A percentile compares a stretch with the other conserved stretches of the same genome.
These are phyloP conservation scores for Aureobasidium vineae DNA, from an alignment of 2,329 filamentous ascomycete species.

Conservation along the genomic window DNA sequence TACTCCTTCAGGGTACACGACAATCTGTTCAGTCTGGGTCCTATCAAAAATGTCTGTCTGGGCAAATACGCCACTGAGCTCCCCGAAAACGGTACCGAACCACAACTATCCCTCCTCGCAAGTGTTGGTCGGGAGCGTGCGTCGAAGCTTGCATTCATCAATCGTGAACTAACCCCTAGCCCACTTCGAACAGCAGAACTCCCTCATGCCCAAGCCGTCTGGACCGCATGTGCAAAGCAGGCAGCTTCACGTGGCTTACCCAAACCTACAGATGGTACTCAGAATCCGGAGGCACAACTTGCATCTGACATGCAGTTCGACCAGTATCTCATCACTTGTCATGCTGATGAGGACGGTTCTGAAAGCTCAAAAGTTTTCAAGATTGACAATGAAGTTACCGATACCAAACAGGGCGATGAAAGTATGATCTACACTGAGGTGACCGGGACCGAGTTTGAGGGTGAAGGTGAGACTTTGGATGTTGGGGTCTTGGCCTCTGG, in stretches of 20 bases:
- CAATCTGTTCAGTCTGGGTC: constrained; percentile 71
- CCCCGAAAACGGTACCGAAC: constrained; percentile 31
- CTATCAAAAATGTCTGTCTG: constrained; percentile 71
- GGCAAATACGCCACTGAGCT: constrained; percentile 53
- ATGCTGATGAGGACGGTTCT: constrained; percentile 61
- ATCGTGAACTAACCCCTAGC: constrained; percentile 71
- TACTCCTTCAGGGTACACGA: constrained; percentile 77
- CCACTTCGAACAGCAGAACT: constrained; percentile 69
- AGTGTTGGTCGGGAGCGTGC: constrained; percentile 63
- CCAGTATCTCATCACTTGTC: constrained; percentile 79
- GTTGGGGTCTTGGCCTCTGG: constrained; percentile 79
- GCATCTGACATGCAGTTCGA: constrained; percentile 62
- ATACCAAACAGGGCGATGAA: constrained; percentile 60
- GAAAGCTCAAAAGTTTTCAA: constrained; percentile 78
- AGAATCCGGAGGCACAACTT: constrained; percentile 42
- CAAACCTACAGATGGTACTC: constrained; percentile 46
- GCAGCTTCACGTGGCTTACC: constrained; percentile 43
- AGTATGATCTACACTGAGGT: constrained; percentile 47
- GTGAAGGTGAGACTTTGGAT: constrained; percentile 81
- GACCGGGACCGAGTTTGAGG: constrained; percentile 85
- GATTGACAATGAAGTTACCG: constrained; percentile 54
- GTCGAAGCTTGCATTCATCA: constrained; percentile 71
- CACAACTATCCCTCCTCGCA: constrained; percentile 53
- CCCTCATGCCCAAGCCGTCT: constrained; percentile 70
- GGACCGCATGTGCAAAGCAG: constrained; percentile 61